Evolutionary conservation across 1,284 basidiomycete species (phyloP), one percentile per base, ranked within the genome.

Genomic region (Pseudozyma tsukubaensis): DNA sequence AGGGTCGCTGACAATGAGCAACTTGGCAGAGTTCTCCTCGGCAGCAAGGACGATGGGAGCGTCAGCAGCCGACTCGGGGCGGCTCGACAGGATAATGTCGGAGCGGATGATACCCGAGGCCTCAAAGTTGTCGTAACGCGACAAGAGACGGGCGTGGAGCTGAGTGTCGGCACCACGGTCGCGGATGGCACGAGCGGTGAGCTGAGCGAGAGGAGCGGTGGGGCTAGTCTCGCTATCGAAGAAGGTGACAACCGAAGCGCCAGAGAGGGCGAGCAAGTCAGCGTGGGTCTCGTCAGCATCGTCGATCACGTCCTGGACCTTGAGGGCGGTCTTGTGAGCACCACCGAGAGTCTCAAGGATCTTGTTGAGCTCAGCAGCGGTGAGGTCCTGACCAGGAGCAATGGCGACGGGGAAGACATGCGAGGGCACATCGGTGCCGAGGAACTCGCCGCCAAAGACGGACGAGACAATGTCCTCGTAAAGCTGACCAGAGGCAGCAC

Each of bases 61-160:
- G 16, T 78, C 76, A 5, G 69, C 55, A 19, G 65, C 70, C 35
- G 72, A 63, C 50, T 73, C 71, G 21, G 70, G 70, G 13, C 75
- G 76, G 47, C 70, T 66, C 19, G 76, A 67, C 18, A 79, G 34
- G 50, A 83, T 66, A 37, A 84, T 50, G 63, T 84, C 83, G 47
- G 77, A 68, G 39, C 83, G 79, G 18, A 83, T 70, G 16, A 81
- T 66, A 36, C 82, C 82, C 37, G 75, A 66, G 3, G 77, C 77
- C 48, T 72, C 76, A 54, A 75, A 84, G 69, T 83, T 83, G 73
- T 84, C 83, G 75, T 59, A 82, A 59, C 83, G 81, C 47, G 80
- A 68, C 29, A 83, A 63, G n/a, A 82, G 59, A 57, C 78, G 70
- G 39, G 77, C 72, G 50, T 76, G 69, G 37, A 78, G 72, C 66